Evolutionary conservation across 2,329 filamentous ascomycete species (phyloP).

Genomic region (Cladophialophora carrionii): DNA sequence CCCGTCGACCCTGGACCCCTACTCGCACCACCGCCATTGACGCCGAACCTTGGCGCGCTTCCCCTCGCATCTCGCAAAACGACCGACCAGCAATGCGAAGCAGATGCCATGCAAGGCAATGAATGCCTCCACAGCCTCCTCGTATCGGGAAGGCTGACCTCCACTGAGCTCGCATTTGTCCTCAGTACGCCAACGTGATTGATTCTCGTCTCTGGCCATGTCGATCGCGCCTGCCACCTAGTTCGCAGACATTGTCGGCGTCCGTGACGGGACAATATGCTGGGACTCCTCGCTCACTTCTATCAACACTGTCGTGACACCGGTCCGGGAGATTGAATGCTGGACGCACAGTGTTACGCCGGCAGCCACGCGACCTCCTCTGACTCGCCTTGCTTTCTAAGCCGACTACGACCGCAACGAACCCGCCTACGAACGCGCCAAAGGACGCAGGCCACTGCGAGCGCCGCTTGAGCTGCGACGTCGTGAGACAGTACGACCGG

Average conservation of each 20-base stretch:
- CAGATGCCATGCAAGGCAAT: neutral
- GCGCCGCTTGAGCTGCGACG: constrained; percentile 16
- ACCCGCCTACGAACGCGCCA: constrained; percentile 4
- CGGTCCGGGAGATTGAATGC: constrained; percentile 34
- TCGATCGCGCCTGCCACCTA: constrained; percentile 21
- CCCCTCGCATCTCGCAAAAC: neutral
- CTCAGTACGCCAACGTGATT: neutral
- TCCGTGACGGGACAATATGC: constrained; percentile 32
- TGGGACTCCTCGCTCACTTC: constrained; percentile 18
- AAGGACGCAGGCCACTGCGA: constrained; percentile 8
- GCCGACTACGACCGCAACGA: constrained; percentile 8
- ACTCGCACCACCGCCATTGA: neutral
- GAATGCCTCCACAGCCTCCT: neutral
- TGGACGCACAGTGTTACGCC: neutral
- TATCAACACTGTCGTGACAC: constrained; percentile 28
- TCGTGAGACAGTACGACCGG: constrained; percentile 12
- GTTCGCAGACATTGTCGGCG: constrained; percentile 20
- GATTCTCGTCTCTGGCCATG: neutral
- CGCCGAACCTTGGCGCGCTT: constrained; percentile 9
- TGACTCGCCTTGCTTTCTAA: constrained; percentile 8
- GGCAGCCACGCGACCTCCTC: neutral
- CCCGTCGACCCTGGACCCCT: constrained; percentile 1
- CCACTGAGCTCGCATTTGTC: neutral
- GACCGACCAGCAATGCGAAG: too few relatives aligned
- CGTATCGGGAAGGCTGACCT: neutral